Percentiles rank a stretch among this genome's conserved stretches.
These are phyloP conservation scores for Oenanthe javanica DNA, from an alignment of 140 eudicot species.

Conservation along the genomic window DNA sequence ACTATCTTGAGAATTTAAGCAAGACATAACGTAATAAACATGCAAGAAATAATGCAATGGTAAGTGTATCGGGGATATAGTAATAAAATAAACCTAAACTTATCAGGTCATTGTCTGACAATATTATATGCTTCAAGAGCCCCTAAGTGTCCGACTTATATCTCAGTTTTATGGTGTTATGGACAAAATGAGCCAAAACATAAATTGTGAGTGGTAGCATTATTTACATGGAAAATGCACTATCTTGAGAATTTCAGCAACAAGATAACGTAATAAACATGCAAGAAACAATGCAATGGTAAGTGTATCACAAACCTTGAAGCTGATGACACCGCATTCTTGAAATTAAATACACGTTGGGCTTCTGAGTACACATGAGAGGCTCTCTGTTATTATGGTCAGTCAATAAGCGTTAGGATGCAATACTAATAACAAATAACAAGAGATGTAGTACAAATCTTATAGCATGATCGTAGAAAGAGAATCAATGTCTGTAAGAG, in stretches of 20 bases:
- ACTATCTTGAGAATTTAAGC: too few relatives aligned
- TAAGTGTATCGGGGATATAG: too few relatives aligned
- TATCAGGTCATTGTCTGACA: background rate
- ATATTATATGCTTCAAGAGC: background rate
- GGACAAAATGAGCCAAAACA: background rate
- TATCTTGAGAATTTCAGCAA: background rate
- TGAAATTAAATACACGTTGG: constrained; percentile 83
- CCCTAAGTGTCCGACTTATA: background rate
- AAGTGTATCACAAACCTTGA: constrained; percentile 41
- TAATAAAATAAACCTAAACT: too few relatives aligned
- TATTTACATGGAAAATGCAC: background rate
- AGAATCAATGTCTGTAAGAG: background rate
- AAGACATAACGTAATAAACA: too few relatives aligned
- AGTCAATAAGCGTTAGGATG: background rate
- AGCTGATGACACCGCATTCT: constrained; percentile 68
- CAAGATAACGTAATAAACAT: background rate
- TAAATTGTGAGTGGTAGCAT: background rate
- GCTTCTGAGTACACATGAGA: constrained; percentile 95
- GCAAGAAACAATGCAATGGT: background rate
- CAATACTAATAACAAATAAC: background rate
- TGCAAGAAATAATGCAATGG: too few relatives aligned
- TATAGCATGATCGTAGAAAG: background rate
- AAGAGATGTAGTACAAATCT: background rate
- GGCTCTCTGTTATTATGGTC: constrained; percentile 56
- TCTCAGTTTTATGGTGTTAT: background rate